phyloP scores from a whole-genome alignment of 345 rosid species.

The Stellera chamaejasme region DNA sequence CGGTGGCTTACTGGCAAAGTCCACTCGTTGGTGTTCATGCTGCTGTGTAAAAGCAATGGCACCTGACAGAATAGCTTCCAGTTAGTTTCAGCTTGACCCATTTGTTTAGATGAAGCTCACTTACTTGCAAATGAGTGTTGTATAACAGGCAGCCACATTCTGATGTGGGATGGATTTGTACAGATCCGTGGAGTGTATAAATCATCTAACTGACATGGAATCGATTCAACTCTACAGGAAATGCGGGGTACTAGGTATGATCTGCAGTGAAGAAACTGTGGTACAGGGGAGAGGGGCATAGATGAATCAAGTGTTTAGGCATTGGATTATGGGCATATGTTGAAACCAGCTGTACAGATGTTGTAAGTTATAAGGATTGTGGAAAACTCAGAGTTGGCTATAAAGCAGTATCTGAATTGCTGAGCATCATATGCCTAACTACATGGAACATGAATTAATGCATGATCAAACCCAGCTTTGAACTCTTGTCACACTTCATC shows the following conservation, averaged over 20 bases:
- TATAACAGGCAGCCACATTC: slow-evolving; percentile 4
- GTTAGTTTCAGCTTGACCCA: slow-evolving; percentile 10
- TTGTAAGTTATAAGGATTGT: slow-evolving; percentile 9
- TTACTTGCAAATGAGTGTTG: slow-evolving; percentile 14
- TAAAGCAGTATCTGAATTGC: slow-evolving; percentile 13
- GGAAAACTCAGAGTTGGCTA: slow-evolving; percentile 14
- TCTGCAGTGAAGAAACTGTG: no score
- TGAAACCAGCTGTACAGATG: slow-evolving; percentile 32
- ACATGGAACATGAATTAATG: background rate
- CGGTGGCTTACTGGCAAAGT: slow-evolving; percentile 4
- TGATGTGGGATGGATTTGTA: slow-evolving; percentile 19
- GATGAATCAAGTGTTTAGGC: slow-evolving; percentile 6
- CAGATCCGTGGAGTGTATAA: slow-evolving; percentile 15
- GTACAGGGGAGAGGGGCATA: background rate
- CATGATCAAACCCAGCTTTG: slow-evolving; percentile 10
- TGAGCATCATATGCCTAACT: slow-evolving; percentile 11
- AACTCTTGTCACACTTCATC: slow-evolving; percentile 13
- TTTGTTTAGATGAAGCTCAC: slow-evolving; percentile 6
- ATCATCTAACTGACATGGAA: slow-evolving; percentile 7
- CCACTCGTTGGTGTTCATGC: slow-evolving; percentile 9
- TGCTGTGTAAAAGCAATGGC: slow-evolving; percentile 8
- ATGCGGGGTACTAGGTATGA: no score
- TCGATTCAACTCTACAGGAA: no score
- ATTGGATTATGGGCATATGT: slow-evolving; percentile 13
- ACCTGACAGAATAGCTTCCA: slow-evolving; percentile 9